Conservation (phyloP, 352 stramenopile species). For the Phytopythium chamaehyphon region DNA sequence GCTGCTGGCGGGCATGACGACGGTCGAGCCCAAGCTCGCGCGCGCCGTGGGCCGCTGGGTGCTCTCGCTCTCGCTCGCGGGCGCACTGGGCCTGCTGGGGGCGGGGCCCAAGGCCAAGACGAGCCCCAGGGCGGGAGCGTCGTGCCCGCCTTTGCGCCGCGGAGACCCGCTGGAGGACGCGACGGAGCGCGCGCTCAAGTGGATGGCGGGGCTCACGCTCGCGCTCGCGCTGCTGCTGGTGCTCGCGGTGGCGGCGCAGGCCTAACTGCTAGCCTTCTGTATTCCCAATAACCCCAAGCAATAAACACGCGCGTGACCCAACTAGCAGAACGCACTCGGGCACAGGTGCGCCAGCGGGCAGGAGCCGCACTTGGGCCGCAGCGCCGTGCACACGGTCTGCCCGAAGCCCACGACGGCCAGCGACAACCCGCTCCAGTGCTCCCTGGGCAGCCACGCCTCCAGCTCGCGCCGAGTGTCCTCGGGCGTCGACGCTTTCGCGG, state of each 20-base stretch:
- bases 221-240: slow-evolving; percentile 27
- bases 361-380: slow-evolving; percentile 43
- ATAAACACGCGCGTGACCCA: neutral
- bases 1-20: slow-evolving; percentile 11
- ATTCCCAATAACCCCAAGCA: neutral
- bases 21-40: slow-evolving; percentile 25
- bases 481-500: slow-evolving; percentile 9
- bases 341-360: slow-evolving; percentile 52
- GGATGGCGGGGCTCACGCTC: slow-evolving; percentile 28
- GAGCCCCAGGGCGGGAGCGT: slow-evolving; percentile 12
- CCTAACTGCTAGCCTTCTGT: neutral
- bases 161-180: slow-evolving; percentile 21
- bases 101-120: slow-evolving; percentile 3
- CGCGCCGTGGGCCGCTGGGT: slow-evolving; percentile 21
- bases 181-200: slow-evolving; percentile 27
- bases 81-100: too few relatives aligned
- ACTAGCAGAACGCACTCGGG: slow-evolving; percentile 41
- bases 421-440: slow-evolving; percentile 58
- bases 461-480: slow-evolving; percentile 53
- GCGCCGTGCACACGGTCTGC: slow-evolving; percentile 53
- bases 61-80: slow-evolving; percentile 31
- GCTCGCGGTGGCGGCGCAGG: slow-evolving; percentile 25
- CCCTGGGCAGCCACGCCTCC: slow-evolving; percentile 58
- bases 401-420: slow-evolving; percentile 72
- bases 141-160: slow-evolving; percentile 17